These are phyloP conservation scores for Pseudogymnoascus sp. DNA, from an alignment of 2,329 filamentous ascomycete genomes.

Conservation along the genomic window DNA sequence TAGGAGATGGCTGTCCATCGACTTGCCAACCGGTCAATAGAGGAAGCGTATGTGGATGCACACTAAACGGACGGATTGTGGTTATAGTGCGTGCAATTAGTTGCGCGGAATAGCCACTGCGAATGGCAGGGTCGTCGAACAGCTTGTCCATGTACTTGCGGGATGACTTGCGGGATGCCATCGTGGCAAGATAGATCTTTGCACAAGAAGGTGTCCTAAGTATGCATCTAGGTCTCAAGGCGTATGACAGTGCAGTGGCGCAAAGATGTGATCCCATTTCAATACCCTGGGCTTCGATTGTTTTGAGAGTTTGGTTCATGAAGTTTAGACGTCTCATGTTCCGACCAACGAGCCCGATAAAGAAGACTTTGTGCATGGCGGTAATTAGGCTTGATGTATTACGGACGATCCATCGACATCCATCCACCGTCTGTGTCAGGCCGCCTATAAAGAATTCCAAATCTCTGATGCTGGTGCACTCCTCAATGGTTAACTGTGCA, in stretches of 20 bases:
- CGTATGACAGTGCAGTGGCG: background rate
- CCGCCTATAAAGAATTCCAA: conserved; percentile 19
- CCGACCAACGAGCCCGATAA: background rate
- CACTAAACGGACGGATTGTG: conserved; percentile 22
- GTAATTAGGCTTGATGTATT: background rate
- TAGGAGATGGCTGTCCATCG: background rate
- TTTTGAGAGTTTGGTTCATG: background rate
- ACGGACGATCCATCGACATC: conserved; percentile 19
- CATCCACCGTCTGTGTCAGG: conserved; percentile 17
- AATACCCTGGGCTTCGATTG: background rate
- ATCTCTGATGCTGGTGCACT: conserved; percentile 16
- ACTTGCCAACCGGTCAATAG: conserved; percentile 24
- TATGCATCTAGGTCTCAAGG: background rate
- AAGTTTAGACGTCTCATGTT: background rate
- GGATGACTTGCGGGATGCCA: background rate
- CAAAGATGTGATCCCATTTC: background rate
- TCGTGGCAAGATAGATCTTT: background rate
- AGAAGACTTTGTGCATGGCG: conserved; percentile 22
- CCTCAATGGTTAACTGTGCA: background rate
- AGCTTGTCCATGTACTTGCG: background rate
- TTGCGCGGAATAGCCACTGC: conserved; percentile 35
- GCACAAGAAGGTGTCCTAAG: background rate
- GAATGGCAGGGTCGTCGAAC: conserved; percentile 21
- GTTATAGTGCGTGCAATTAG: conserved; percentile 28
- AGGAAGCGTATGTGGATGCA: conserved; percentile 19